Evolutionary conservation across 345 rosid species (phyloP).

Genomic region (Litchi chinensis): DNA sequence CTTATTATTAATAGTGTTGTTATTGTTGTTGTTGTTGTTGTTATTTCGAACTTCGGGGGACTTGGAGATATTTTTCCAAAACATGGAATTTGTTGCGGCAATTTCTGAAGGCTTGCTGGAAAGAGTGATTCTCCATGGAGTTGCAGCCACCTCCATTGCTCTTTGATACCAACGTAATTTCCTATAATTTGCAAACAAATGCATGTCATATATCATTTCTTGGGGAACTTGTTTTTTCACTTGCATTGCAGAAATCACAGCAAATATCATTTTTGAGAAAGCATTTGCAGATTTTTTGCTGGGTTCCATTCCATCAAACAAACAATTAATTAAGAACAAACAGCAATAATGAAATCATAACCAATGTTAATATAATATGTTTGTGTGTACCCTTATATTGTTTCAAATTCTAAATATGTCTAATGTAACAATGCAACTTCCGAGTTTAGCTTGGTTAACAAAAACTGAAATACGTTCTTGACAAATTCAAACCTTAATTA

Average conservation of each 20-base stretch:
- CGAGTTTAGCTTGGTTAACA: constrained; percentile 12
- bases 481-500: background rate
- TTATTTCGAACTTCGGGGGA: constrained; percentile 18
- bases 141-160: constrained; percentile 80
- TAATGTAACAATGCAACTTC: background rate
- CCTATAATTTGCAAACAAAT: constrained; percentile 44
- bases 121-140: constrained; percentile 40
- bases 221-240: background rate
- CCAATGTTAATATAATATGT: background rate
- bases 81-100: constrained; percentile 23
- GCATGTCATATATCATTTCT: constrained; percentile 26
- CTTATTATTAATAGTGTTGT: constrained; percentile 37
- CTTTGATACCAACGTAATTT: constrained; percentile 85
- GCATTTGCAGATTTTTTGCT: background rate
- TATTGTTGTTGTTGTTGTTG: background rate
- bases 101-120: constrained; percentile 35
- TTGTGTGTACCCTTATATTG: constrained; percentile 4
- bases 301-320: no score
- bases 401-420: constrained; percentile 11
- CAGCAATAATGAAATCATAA: background rate
- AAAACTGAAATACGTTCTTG: background rate
- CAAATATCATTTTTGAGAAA: constrained; percentile 6
- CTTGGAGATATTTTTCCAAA: constrained; percentile 58
- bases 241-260: constrained; percentile 7
- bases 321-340: no score